Base-by-base conservation (phyloP, 2,329 filamentous ascomycete genomes). In the Hypoxylon sp. region DNA sequence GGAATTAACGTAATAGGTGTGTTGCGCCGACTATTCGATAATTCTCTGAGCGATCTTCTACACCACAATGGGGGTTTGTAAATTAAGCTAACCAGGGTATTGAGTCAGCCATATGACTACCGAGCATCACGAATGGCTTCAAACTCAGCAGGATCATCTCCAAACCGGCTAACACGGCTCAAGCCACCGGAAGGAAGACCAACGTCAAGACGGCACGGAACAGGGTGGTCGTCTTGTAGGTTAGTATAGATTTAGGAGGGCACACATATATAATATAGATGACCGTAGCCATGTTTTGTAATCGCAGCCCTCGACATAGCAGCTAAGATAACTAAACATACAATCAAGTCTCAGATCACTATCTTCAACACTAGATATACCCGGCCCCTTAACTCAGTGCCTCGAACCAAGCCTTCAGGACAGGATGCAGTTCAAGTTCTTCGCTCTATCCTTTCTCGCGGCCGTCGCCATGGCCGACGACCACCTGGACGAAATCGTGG, bases 391-490 rank as follows among this genome's bases (percentile, higher is more conserved):
- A 30, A 41, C 5, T n/a, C n/a, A 45, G 13, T 17, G 28, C 17
- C 46, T 43, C 17, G 7, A 21, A 43, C 17, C 7, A 41, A 41
- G n/a, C 6, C n/a, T 3, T 19, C 36, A 41, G 5, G n/a, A 30
- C 23, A 57, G 19, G 13, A 63, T 51, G 56, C 50, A 53, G 23
- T 48, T 60, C n/a, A 30, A 59, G 13, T 2, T 56, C 49, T 19
- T 57, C 13, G 30, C 51, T 21, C 28, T 59, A 32, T 34, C 56
- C 43, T 17, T 65, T 23, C 21, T 57, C 49, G 30, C 56, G 14
- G 49, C 56, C 62, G 14, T 45, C 19, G 55, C 43, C 21, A 14
- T 21, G 4, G 62, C 62, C n/a, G 43, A 51, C 11, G 28, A 65
- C 41, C 49, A 30, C 49, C 62, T 65, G 9, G 43, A 17, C 25